Base-by-base conservation (phyloP, 2,329 filamentous ascomycete species). In the Aspergillus flavus region DNA sequence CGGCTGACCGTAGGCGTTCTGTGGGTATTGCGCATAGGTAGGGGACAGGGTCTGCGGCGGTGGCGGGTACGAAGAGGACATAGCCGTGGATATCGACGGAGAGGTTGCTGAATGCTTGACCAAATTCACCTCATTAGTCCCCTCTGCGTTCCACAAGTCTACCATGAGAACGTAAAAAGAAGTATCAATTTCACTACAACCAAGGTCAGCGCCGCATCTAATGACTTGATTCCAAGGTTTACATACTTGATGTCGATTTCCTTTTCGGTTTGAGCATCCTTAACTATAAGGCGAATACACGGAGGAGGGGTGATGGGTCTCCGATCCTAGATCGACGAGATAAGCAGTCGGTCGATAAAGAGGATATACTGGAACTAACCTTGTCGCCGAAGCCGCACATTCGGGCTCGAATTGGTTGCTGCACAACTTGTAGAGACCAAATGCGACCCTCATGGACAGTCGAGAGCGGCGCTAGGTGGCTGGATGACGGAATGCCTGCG, bases 331-430 rank as follows among this genome's bases (percentile, higher is more conserved):
- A 55, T 30, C 19, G 19, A 63, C 57, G 66, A 64, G n/a, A 16
- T 26, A 39, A 36, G 32, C 11, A 9, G 19, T 21, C 10, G 9
- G 55, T 69, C 54, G 67, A 62, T 36, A 52, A 55, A 54, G 19
- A 36, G 23, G 23, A 34, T 23, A 26, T 32, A 11, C 16, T 23
- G 57, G 60, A 41, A 71, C 81, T 61, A 80, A 95, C 92, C 86
- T 98, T 99, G 82, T 99, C 95, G 66, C 95, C 95, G 81, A 98
- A 99, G 9, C 95, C 95, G 81, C 95, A 99, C 95, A 98, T 98
- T 65, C 95, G 91, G 68, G 95, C 95, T 72, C 95, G 89, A 72
- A 92, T 86, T 57, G 95, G 95, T 78, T 98, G 93, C 81, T 99
- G 95, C 69, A 92, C 89, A 64, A 97, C 92, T 68, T 89, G 83